Evolutionary conservation across 176 grass and related monocot species (phyloP).

Genomic region (Canna indica): DNA sequence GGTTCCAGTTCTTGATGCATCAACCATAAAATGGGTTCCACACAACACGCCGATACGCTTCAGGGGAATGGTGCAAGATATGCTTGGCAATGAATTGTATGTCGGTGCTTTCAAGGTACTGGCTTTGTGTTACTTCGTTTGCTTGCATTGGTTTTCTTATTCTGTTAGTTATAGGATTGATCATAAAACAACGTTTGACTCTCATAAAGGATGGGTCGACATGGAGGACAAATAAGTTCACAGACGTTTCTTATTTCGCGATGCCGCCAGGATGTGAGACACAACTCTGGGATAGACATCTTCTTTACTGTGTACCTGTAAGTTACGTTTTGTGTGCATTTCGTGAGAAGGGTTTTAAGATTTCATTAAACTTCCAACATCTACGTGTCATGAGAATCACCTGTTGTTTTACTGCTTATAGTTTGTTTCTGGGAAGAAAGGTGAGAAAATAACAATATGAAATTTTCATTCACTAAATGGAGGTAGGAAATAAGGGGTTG

Average conservation of each 20-base stretch:
- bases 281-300: constrained; percentile 82
- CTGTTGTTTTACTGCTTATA: not conserved
- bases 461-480: no score
- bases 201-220: constrained; percentile 49
- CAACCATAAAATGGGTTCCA: constrained; percentile 48
- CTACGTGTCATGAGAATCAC: not conserved
- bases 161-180: not conserved
- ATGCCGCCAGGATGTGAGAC: constrained; percentile 51
- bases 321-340: constrained; percentile 14
- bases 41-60: constrained; percentile 86
- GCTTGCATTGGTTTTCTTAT: constrained; percentile 1
- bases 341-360: not conserved
- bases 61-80: constrained; percentile 90
- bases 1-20: constrained; percentile 70
- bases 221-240: constrained; percentile 91
- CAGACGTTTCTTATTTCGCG: constrained; percentile 49
- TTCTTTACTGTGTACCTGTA: constrained; percentile 80
- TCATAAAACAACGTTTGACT: not conserved
- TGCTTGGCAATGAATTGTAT: constrained; percentile 84
- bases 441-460: no score
- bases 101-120: constrained; percentile 80
- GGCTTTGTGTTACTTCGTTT: no score
- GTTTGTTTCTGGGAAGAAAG: no score
- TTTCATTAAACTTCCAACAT: not conserved
- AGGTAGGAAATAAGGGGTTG: no score